A percentile compares a stretch with the other conserved stretches of the same genome.
These are phyloP conservation scores for Phaffomyces opuntiae DNA, from an alignment of 805 yeast species.

Conservation along the genomic window DNA sequence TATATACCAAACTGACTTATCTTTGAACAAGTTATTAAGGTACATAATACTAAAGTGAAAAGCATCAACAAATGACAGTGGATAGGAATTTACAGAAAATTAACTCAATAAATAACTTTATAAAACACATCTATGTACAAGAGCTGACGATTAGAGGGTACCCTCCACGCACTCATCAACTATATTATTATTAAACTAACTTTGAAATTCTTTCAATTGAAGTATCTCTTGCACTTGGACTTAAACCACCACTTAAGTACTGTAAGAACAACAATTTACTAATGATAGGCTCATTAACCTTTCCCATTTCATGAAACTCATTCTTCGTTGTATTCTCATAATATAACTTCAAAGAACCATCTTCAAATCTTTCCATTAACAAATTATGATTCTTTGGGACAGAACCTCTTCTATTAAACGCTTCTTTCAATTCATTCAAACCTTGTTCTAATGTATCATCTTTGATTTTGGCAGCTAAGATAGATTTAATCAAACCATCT, in stretches of 20 bases:
- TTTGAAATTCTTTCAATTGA: slow-evolving; percentile 31
- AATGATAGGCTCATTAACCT: slow-evolving; percentile 52
- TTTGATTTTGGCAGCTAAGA: slow-evolving; percentile 54
- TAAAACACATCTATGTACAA: too few relatives aligned
- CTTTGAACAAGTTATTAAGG: too few relatives aligned
- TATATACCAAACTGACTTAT: too few relatives aligned
- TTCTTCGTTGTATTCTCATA: slow-evolving; percentile 36
- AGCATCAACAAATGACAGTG: too few relatives aligned
- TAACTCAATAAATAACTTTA: too few relatives aligned
- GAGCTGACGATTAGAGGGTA: too few relatives aligned
- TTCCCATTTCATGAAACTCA: slow-evolving; percentile 41
- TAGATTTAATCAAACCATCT: slow-evolving; percentile 82
- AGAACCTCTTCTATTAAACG: slow-evolving; percentile 58
- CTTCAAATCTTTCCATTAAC: slow-evolving; percentile 43
- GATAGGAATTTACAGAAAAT: too few relatives aligned
- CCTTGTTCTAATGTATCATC: slow-evolving; percentile 50
- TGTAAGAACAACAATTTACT: slow-evolving; percentile 65
- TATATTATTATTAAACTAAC: slow-evolving; percentile 10
- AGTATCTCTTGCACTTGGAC: slow-evolving; percentile 44
- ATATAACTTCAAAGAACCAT: slow-evolving; percentile 40
- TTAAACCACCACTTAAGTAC: slow-evolving; percentile 72
- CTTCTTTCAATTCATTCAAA: slow-evolving; percentile 54
- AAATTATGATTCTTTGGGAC: slow-evolving; percentile 71
- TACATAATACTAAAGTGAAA: too few relatives aligned
- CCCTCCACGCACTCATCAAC: too few relatives aligned